Percentiles rank a stretch among this genome's conserved stretches.
These are phyloP conservation scores for Acephala macrosclerotiorum DNA, from an alignment of 2,329 filamentous ascomycete genomes.

Conservation along the genomic window DNA sequence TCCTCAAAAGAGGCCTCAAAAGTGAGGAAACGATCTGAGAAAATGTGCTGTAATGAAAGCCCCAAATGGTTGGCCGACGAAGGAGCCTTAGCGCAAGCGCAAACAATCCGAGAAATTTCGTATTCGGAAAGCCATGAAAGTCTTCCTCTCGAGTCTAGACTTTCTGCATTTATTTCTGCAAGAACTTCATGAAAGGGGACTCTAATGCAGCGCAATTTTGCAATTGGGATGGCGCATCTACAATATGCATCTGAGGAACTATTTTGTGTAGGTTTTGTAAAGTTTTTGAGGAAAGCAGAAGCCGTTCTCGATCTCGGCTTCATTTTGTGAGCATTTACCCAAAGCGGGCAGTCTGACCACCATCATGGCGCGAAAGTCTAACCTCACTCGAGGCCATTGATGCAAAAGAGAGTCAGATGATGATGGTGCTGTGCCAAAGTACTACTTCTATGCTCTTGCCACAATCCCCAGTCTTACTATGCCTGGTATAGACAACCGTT, in stretches of 20 bases:
- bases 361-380: not conserved
- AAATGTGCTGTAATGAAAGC: too few species aligned
- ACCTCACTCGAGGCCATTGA: not conserved
- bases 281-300: not conserved
- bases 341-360: constrained; percentile 1
- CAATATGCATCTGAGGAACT: too few species aligned
- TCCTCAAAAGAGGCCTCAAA: too few species aligned
- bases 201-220: too few species aligned
- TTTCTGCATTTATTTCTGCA: not conserved
- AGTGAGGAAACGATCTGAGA: too few species aligned
- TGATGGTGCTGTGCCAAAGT: too few species aligned
- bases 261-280: too few species aligned
- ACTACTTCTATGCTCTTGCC: not conserved
- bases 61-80: not conserved
- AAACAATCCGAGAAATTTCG: not conserved
- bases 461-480: not conserved
- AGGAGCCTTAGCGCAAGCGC: too few species aligned
- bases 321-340: not conserved
- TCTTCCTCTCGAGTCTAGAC: not conserved
- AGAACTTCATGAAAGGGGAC: not conserved
- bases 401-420: not conserved
- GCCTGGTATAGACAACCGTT: not conserved
- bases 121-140: not conserved
- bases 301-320: not conserved
- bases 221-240: too few species aligned